Conservation (phyloP, 78 protist species). For the Tieghemostelium lacteum region DNA sequence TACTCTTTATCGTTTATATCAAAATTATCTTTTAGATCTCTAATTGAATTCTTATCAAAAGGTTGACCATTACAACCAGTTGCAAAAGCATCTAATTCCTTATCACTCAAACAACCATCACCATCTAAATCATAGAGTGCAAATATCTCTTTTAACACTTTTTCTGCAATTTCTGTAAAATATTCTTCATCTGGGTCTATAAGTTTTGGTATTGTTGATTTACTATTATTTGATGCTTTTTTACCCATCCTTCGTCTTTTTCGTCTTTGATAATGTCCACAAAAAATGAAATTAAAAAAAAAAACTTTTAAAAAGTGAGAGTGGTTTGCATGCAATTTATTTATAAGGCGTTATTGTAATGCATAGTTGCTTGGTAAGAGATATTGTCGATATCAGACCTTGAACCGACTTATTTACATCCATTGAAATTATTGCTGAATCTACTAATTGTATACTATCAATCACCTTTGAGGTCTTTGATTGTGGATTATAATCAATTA, state of each 20-base stretch:
- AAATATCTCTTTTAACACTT: constrained; percentile 53
- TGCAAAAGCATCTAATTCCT: constrained; percentile 46
- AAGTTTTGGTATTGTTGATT: neutral
- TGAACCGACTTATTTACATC: neutral
- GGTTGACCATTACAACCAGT: constrained; percentile 61
- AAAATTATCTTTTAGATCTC: constrained; percentile 25
- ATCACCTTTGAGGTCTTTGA: too few relatives aligned
- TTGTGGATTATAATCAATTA: neutral
- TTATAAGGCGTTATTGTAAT: constrained; percentile 6
- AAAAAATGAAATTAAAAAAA: too few relatives aligned
- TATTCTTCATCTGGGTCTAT: constrained; percentile 50
- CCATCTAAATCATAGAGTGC: constrained; percentile 18
- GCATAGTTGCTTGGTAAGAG: neutral
- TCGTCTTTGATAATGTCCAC: too few relatives aligned
- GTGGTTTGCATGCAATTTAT: too few relatives aligned
- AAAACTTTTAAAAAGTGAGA: too few relatives aligned
- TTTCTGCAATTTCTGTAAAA: constrained; percentile 30
- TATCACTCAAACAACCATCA: constrained; percentile 14
- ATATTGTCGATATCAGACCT: constrained; percentile 11
- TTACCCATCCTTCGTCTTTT: too few relatives aligned
- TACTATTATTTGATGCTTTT: constrained; percentile 10
- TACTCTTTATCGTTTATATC: constrained; percentile 10
- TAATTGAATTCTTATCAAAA: constrained; percentile 20
- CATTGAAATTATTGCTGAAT: neutral
- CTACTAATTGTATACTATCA: neutral